Base-by-base conservation (phyloP, 352 stramenopile species). In the Elongisporangium undulatum region DNA sequence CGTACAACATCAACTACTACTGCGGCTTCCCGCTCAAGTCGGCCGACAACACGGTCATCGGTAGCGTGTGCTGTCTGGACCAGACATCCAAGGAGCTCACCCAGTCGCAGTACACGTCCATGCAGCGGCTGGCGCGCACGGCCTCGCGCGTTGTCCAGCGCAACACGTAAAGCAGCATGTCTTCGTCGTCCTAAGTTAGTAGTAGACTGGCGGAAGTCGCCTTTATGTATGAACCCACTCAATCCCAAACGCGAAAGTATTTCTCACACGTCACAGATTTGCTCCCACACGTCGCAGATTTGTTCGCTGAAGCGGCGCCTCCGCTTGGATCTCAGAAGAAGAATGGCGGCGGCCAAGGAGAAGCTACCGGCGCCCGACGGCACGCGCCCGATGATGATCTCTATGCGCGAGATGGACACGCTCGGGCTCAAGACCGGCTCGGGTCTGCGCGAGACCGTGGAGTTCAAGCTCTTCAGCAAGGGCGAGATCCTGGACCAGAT, bases 341-440 rank as follows among this genome's bases (percentile, higher is more conserved):
- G 12, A 45, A 17, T 63, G 58, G 58, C 58, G 26, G 20, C 29
- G 7, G 61, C 23, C 9, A 79, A 77, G 55, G 71, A 84, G 51
- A 74, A 81, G 61, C 66, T 83, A 38, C 64, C 71, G 8, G 68
- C 82, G 48, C 84, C 82, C 16, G 77, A 87, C 53, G 82, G 84
- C 68, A 88, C 80, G 34, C 75, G 79, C 26, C 76, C 84, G 21
- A 82, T 94, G 76, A 90, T 94, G 82, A 90, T 94, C 58, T 90
- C 82, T 2, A 92, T 92, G 84, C 76, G 82, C 8, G 82, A 94
- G 68, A 94, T 94, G 84, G 84, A 94, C 61, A 85, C 76, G 53
- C 69, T 90, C 41, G 79, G 66, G 3, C 71, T 94, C 60, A 94
- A 94, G 68, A 94, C 79, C 4, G 84, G 84, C 56, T 89, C 75